Conservation (phyloP, 2,329 filamentous ascomycete genomes). For the Fusarium scirpi region DNA sequence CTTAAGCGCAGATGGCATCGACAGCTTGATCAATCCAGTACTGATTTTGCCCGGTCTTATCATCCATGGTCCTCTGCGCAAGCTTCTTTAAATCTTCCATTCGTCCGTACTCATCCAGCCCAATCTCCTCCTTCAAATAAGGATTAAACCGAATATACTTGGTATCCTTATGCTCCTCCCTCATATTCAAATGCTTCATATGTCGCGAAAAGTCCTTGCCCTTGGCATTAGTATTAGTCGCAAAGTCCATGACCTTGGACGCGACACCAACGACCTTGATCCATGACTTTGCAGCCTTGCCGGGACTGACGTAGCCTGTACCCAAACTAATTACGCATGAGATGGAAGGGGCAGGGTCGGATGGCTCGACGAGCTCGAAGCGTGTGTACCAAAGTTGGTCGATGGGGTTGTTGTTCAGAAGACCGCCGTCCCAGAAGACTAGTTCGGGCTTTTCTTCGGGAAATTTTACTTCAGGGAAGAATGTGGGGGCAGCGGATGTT, state of each 20-base stretch:
- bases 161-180: constrained; percentile 21
- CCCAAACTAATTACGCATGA: constrained; percentile 35
- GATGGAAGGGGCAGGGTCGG: not conserved
- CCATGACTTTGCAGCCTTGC: constrained; percentile 11
- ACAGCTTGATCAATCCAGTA: constrained; percentile 9
- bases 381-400: constrained; percentile 39
- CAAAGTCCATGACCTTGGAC: constrained; percentile 35
- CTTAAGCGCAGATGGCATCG: constrained; percentile 5
- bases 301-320: constrained; percentile 24
- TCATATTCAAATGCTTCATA: constrained; percentile 5
- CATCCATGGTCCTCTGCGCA: not conserved
- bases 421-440: constrained; percentile 35
- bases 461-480: constrained; percentile 33
- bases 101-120: constrained; percentile 25
- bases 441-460: constrained; percentile 13
- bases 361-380: constrained; percentile 29
- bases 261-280: constrained; percentile 27
- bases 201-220: constrained; percentile 38
- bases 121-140: constrained; percentile 17
- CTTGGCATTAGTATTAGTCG: constrained; percentile 39
- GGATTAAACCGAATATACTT: constrained; percentile 29
- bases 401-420: constrained; percentile 39
- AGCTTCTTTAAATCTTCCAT: constrained; percentile 5
- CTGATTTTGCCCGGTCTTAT: not conserved
- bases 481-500: constrained; percentile 35